Evolutionary conservation across 2,329 filamentous ascomycete genomes (phyloP), one percentile per base, ranked within the genome.

Genomic region (Colletotrichum somersetense): DNA sequence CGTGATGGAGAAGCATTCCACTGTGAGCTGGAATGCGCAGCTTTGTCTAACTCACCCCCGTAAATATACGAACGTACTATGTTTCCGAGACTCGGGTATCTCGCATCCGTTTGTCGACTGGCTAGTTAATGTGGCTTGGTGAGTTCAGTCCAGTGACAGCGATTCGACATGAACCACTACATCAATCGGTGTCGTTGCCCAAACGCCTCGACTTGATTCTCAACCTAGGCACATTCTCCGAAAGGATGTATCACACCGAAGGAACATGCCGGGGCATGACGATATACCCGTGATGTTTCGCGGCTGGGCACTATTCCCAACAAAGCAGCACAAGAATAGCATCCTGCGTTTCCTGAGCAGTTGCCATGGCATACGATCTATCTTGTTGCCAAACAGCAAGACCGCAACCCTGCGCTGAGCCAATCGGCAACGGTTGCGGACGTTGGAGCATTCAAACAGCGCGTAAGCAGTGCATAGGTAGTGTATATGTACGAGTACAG

Each of bases 351-450:
- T 38, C 53, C n/a, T 23, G 53, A 16, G 10, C 12, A 38, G 33
- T 8, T 38, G 53, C 33, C 20, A 38, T 23, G 10, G 46, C n/a
- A 48, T 12, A 48, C 20, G 20, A 48, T 48, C 20, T 12, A 16
- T 56, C 30, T 20, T 7, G 12, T 23, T 20, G n/a, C n/a, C 20
- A 23, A 56, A 38, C 33, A n/a, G 11, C 11, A 23, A 56, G 12
- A 35, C n/a, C 20, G 53, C 53, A 20, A 16, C 20, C 20, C 33
- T 35, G 20, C 35, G 23, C 18, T 23, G 33, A 16, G 53, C 53
- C 53, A 56, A 56, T 56, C 53, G 53, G 53, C 53, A 56, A 38
- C 33, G 53, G 53, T 56, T 56, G 53, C 53, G 53, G 53, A 38
- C 20, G 10, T 23, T 23, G 53, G 35, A 38, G 53, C 40, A 11